Percentiles rank a stretch among this genome's conserved stretches.
These are phyloP conservation scores for Allium sativum DNA, from an alignment of 106 monocot species.

Conservation along the genomic window DNA sequence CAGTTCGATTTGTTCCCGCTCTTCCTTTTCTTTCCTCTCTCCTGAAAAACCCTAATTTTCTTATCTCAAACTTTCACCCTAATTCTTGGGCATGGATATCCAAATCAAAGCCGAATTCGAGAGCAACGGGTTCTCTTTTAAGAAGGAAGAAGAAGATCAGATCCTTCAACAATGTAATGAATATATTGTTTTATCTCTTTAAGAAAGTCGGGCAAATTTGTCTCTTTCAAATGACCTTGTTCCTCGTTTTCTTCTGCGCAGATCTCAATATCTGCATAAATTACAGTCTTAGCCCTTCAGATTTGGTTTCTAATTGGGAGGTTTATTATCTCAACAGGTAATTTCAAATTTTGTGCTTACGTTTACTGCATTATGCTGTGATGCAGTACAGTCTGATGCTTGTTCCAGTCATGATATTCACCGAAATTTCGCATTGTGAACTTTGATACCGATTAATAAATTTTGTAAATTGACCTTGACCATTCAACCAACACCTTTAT, in stretches of 20 bases:
- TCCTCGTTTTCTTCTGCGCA: not conserved
- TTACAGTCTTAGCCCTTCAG: slow-evolving; percentile 60
- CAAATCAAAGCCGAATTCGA: slow-evolving; percentile 85
- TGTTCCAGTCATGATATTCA: too few relatives aligned
- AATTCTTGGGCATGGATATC: slow-evolving; percentile 48
- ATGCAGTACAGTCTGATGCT: too few relatives aligned
- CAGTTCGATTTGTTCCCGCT: slow-evolving; percentile 2
- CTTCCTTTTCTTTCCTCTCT: not conserved
- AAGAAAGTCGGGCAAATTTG: not conserved
- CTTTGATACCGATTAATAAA: too few relatives aligned
- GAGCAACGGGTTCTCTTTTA: slow-evolving; percentile 64
- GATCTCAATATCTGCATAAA: slow-evolving; percentile 69
- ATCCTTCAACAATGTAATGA: slow-evolving; percentile 64
- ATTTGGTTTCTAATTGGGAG: slow-evolving; percentile 88
- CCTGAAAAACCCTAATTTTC: not conserved
- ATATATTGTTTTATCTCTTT: not conserved
- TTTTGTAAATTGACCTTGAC: too few relatives aligned
- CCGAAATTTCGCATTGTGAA: too few relatives aligned
- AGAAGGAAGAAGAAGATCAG: slow-evolving; percentile 21
- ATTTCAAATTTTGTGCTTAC: slow-evolving; percentile 1
- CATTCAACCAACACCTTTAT: too few relatives aligned
- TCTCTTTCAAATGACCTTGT: not conserved
- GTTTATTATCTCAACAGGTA: slow-evolving; percentile 86
- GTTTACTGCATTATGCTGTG: not conserved
- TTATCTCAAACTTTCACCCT: not conserved